A percentile compares a stretch with the other conserved stretches of the same genome.
Evolutionary conservation across 352 stramenopile genomes (phyloP).

Genomic region (Thraustotheca clavata): DNA sequence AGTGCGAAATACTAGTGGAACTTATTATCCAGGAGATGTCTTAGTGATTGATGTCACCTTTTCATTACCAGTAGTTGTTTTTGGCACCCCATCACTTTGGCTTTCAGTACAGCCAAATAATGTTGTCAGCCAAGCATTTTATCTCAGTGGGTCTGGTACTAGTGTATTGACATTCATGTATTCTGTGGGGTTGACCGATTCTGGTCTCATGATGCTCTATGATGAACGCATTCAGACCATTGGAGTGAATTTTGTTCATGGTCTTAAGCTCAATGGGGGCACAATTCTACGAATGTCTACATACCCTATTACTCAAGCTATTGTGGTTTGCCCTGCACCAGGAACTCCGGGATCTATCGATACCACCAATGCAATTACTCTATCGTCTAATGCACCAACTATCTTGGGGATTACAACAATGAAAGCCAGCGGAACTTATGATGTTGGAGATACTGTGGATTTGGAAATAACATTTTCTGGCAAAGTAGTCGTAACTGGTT

Average conservation of each 20-base stretch:
- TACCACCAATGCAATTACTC: slow-evolving; percentile 27
- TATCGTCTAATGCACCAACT: slow-evolving; percentile 40
- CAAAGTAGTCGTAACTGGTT: slow-evolving; percentile 29
- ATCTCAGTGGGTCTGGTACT: slow-evolving; percentile 42
- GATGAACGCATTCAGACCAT: slow-evolving; percentile 37
- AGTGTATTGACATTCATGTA: slow-evolving; percentile 45
- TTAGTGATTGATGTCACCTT: slow-evolving; percentile 50
- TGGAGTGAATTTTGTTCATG: slow-evolving; percentile 40
- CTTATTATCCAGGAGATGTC: slow-evolving; percentile 47
- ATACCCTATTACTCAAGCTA: slow-evolving; percentile 32
- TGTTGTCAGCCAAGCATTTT: slow-evolving; percentile 31
- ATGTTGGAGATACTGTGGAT: slow-evolving; percentile 42
- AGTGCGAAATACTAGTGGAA: slow-evolving; percentile 30
- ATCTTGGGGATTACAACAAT: slow-evolving; percentile 37
- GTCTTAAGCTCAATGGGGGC: slow-evolving; percentile 27
- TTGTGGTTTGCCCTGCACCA: slow-evolving; percentile 37
- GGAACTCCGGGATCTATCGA: slow-evolving; percentile 41
- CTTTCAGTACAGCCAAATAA: background rate
- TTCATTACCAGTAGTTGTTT: slow-evolving; percentile 51
- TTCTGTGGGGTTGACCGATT: slow-evolving; percentile 32
- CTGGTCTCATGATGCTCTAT: slow-evolving; percentile 32
- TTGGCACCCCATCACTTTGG: slow-evolving; percentile 34
- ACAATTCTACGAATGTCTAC: slow-evolving; percentile 49
- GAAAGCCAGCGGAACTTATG: slow-evolving; percentile 48
- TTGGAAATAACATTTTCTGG: slow-evolving; percentile 50